A percentile compares a stretch with the other conserved stretches of the same genome.
These are phyloP conservation scores for Saccharomycopsis capsularis DNA, from an alignment of 805 yeast species.

Conservation along the genomic window DNA sequence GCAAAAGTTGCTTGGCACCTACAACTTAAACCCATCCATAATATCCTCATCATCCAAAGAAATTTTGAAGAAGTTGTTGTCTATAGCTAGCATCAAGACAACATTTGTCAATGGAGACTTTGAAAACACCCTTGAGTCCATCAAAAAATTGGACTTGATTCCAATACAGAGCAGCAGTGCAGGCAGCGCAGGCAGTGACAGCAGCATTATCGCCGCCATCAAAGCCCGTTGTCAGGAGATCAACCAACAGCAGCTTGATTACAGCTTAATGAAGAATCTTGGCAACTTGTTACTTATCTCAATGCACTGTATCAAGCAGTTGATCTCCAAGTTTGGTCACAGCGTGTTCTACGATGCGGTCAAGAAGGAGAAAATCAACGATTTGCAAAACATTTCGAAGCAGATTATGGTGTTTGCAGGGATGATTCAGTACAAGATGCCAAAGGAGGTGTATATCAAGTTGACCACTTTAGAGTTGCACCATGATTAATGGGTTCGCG, in stretches of 20 bases:
- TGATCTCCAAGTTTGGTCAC: constrained; percentile 36
- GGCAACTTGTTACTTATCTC: constrained; percentile 75
- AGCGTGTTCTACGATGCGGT: constrained; percentile 38
- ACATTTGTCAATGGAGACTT: constrained; percentile 49
- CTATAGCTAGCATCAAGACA: constrained; percentile 62
- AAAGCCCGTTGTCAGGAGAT: constrained; percentile 67
- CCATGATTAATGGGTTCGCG: not conserved
- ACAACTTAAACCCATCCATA: constrained; percentile 45
- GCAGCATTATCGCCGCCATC: constrained; percentile 48
- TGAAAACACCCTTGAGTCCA: constrained; percentile 47
- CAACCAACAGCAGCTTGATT: constrained; percentile 44
- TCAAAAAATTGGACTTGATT: constrained; percentile 56
- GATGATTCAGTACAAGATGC: constrained; percentile 89
- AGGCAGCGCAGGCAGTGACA: too few species aligned
- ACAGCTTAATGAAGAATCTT: constrained; percentile 65
- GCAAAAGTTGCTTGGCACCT: constrained; percentile 34
- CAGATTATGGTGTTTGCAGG: constrained; percentile 95
- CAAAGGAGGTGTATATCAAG: constrained; percentile 56
- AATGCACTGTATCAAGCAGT: constrained; percentile 66
- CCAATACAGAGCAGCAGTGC: constrained; percentile 50
- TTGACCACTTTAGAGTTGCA: not conserved
- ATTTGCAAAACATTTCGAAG: constrained; percentile 58
- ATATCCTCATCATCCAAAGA: constrained; percentile 51
- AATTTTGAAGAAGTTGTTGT: constrained; percentile 57
- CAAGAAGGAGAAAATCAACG: constrained; percentile 46